Conservation (phyloP, 2,329 filamentous ascomycete genomes). For the Gnomoniopsis smithogilvyi region DNA sequence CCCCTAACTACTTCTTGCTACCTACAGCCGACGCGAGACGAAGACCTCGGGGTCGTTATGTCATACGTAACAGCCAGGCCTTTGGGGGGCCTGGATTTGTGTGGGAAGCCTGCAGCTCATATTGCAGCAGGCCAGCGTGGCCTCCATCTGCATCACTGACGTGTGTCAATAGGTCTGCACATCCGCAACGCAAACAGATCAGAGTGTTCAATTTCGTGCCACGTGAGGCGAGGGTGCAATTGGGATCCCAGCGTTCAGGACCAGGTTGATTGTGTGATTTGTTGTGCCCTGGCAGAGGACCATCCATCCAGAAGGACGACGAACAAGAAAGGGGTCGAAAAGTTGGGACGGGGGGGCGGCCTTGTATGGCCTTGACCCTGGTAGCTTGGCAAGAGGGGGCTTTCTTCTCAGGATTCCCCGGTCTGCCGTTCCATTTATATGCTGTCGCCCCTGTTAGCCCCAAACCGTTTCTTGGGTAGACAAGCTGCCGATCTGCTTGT, state of each 20-base stretch:
- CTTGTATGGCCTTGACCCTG: background rate
- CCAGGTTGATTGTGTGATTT: no score
- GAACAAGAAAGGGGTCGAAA: constrained; percentile 1
- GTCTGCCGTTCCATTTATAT: constrained; percentile 16
- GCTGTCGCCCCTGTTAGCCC: constrained; percentile 14
- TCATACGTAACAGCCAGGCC: background rate
- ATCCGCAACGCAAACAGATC: no score
- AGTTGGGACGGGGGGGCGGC: background rate
- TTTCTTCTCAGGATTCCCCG: background rate
- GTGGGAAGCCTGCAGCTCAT: background rate
- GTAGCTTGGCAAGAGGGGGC: background rate
- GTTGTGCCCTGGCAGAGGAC: background rate
- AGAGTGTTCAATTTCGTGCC: background rate
- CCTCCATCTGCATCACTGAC: no score
- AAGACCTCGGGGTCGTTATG: background rate
- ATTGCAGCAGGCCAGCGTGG: background rate
- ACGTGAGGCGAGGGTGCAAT: background rate
- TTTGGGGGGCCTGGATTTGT: background rate
- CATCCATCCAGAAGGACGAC: background rate
- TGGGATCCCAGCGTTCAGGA: background rate
- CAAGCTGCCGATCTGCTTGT: background rate
- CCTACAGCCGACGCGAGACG: background rate
- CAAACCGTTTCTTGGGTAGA: background rate
- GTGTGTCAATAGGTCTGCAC: no score
- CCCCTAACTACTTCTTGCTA: no score